Base-by-base conservation (phyloP, 176 grass and related monocot genomes). In the Pontederia paniculata region DNA sequence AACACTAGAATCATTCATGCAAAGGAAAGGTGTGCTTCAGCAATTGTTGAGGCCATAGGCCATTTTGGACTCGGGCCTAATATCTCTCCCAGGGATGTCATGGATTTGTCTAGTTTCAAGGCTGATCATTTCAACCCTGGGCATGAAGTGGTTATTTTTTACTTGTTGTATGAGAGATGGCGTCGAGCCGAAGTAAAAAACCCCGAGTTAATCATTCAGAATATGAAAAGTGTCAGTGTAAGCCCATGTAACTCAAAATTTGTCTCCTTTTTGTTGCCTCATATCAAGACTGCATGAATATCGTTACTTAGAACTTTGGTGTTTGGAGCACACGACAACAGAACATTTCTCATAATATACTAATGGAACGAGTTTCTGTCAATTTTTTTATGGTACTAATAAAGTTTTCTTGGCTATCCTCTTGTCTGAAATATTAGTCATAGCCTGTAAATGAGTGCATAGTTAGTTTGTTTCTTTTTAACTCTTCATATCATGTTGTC, bases 151-250 rank as follows among this genome's bases (percentile, higher is more conserved):
- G 83, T 97, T 55, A 97, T 74, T 21, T 88, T 90, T 60, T 88
- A 84, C 83, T 77, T 87, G 76, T 68, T 97, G 18, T 97, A 81
- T 15, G 91, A 97, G 63, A 79, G 77, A 57, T 97, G 86, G 86
- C 60, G 68, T 20, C 76, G 83, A 64, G 86, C 77, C 18, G 86
- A 97, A 17, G 45, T 72, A 52, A 67, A 77, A 19, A 84, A 87
- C 15, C 79, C 77, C 63, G 73, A 84, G 76, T 75, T 63, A 53
- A 56, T 61, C 57, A 72, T 81, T 9, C 68, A 74, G 13, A 70
- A 76, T 57, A 71, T 97, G 65, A 90, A 84, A 70, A 79, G 50
- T 66, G 72, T 79, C 55, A 77, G 69, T 57, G 91, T 97, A 86
- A 79, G 86, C 72, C 53, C 51, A 75, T 48, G 22, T 60, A 8